Conservation (phyloP, 148 eudicot genomes). For the Chenopodium quinoa region DNA sequence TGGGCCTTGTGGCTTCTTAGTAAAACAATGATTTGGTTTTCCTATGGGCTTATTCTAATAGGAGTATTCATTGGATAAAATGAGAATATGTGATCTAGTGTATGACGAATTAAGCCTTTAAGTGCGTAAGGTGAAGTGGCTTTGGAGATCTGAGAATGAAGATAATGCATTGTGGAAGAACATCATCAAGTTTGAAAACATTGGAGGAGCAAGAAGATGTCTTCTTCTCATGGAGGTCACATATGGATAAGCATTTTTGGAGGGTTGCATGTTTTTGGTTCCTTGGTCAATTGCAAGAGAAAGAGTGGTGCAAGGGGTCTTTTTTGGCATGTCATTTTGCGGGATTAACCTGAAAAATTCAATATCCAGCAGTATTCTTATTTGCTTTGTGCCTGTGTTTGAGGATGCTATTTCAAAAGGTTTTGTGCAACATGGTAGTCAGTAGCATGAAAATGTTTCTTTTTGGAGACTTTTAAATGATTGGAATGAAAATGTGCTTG, state of each 20-base stretch:
- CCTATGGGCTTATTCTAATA: background rate
- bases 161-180: background rate
- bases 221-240: background rate
- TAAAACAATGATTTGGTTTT: background rate
- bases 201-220: background rate
- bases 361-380: background rate
- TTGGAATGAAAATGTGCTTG: background rate
- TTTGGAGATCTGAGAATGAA: background rate
- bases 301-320: background rate
- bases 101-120: background rate
- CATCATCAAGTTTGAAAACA: background rate
- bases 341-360: background rate
- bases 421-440: background rate
- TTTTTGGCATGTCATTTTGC: background rate
- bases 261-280: background rate
- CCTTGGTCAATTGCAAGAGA: background rate
- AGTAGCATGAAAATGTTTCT: background rate
- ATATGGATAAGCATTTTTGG: background rate
- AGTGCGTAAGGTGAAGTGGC: background rate
- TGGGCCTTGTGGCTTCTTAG: background rate
- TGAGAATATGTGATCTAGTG: background rate
- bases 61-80: background rate
- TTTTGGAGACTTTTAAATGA: background rate
- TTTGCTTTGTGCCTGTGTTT: background rate
- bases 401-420: background rate